Conservation (phyloP, 345 rosid species). For the Linum usitatissimum region DNA sequence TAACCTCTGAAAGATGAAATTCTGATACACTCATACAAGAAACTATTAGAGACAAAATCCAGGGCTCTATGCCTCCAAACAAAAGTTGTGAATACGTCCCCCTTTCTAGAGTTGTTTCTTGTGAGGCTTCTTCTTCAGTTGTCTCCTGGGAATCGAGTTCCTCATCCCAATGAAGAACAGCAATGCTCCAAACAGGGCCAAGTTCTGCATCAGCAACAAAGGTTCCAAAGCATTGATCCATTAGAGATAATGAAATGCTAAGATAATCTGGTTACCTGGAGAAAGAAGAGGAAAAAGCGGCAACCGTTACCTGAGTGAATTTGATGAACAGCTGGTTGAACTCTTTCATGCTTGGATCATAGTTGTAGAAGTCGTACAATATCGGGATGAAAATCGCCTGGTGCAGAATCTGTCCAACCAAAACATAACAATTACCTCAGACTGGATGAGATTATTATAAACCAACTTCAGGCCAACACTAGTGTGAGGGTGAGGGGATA, state of each 20-base stretch:
- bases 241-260: neutral
- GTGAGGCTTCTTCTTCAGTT: conserved; percentile 44
- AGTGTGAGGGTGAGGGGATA: conserved; percentile 18
- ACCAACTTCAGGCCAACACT: neutral
- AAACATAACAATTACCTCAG: neutral
- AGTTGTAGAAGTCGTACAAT: conserved; percentile 55
- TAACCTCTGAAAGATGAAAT: conserved; percentile 3
- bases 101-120: conserved; percentile 14
- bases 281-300: neutral
- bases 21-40: conserved; percentile 10
- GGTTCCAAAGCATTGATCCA: neutral
- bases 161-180: conserved; percentile 71
- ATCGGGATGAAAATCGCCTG: conserved; percentile 24
- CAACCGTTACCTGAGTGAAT: conserved; percentile 47
- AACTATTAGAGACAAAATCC: neutral
- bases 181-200: conserved; percentile 65
- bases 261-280: no score
- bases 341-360: conserved; percentile 43
- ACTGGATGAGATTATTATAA: neutral
- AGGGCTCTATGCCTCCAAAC: conserved; percentile 3
- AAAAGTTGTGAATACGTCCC: neutral
- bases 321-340: conserved; percentile 37
- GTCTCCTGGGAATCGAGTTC: conserved; percentile 61
- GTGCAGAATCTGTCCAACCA: conserved; percentile 43
- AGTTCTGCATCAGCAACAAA: conserved; percentile 29